A percentile compares a stretch with the other conserved stretches of the same genome.
Evolutionary conservation across 768 basidiomycete genomes (phyloP).

Genomic region (Leccinum subgranulosum): DNA sequence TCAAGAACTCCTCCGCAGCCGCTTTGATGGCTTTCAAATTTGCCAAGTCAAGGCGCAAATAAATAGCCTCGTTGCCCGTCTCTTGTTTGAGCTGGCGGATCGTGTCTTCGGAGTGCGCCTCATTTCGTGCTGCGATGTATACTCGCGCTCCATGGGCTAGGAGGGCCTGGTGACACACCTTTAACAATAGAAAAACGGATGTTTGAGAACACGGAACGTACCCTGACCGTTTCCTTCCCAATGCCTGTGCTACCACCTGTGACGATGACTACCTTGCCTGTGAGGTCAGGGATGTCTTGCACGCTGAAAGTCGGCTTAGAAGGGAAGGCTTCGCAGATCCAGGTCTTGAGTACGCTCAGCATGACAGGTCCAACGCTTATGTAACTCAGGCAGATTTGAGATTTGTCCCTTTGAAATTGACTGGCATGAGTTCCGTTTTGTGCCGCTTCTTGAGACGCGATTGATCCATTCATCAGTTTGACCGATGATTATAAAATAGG

Average conservation of each 20-base stretch:
- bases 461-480: too few species aligned
- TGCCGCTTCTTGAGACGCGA: too few species aligned
- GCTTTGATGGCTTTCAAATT: constrained; percentile 32
- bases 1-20: constrained; percentile 34
- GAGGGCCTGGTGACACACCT: constrained; percentile 13
- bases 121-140: constrained; percentile 33
- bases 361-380: too few species aligned
- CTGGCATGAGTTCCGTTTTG: too few species aligned
- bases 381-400: too few species aligned
- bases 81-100: constrained; percentile 29
- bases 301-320: constrained; percentile 25
- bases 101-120: constrained; percentile 24
- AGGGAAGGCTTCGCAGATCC: constrained; percentile 15
- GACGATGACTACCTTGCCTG: constrained; percentile 33
- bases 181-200: background rate
- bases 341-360: constrained; percentile 5
- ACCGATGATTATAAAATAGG: too few species aligned
- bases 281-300: constrained; percentile 34
- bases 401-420: too few species aligned
- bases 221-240: constrained; percentile 26
- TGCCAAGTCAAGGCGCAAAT: constrained; percentile 37
- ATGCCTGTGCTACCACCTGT: constrained; percentile 35
- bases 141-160: constrained; percentile 34
- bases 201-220: background rate
- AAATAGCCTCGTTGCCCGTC: constrained; percentile 33